Conservation (phyloP, 139 green algal genomes). For the Medakamo hakoo region DNA sequence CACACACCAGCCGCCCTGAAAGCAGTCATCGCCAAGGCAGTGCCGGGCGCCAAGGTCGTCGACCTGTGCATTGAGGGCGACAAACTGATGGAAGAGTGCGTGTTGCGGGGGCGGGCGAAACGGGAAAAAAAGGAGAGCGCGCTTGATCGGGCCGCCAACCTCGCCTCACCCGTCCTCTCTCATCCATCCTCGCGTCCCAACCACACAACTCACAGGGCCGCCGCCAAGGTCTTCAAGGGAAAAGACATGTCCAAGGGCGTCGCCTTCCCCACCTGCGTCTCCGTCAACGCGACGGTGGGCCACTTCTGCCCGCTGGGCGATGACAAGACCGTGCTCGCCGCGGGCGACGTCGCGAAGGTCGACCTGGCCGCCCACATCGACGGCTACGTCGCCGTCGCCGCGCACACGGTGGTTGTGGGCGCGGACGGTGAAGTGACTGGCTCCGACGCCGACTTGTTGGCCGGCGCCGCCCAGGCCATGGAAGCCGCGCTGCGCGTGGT, state of each 20-base stretch:
- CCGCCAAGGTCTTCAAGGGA: conserved; percentile 77
- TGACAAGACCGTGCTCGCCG: conserved; percentile 49
- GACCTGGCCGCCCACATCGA: conserved; percentile 95
- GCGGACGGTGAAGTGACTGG: conserved; percentile 42
- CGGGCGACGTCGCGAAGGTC: conserved; percentile 88
- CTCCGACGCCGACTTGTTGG: conserved; percentile 68
- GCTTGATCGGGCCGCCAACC: no score
- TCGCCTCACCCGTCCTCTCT: no score
- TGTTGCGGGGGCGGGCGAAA: not conserved
- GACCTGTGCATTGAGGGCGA: conserved; percentile 79
- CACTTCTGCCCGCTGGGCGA: conserved; percentile 74
- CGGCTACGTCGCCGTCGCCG: conserved; percentile 80
- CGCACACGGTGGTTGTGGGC: conserved; percentile 64
- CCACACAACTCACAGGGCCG: conserved; percentile 32
- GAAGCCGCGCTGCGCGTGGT: conserved; percentile 81
- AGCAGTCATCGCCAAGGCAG: conserved; percentile 45
- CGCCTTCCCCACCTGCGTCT: conserved; percentile 90
- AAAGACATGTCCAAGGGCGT: conserved; percentile 94
- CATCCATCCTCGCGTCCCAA: not conserved
- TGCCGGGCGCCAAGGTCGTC: conserved; percentile 77
- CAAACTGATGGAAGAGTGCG: conserved; percentile 61
- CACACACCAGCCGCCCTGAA: conserved; percentile 61
- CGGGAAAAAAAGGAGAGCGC: no score
- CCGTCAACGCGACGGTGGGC: conserved; percentile 72
- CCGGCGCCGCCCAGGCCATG: conserved; percentile 53